A percentile compares a stretch with the other conserved stretches of the same genome.
phyloP scores from a whole-genome alignment of 495 filamentous ascomycete species.

The Cudoniella acicularis region DNA sequence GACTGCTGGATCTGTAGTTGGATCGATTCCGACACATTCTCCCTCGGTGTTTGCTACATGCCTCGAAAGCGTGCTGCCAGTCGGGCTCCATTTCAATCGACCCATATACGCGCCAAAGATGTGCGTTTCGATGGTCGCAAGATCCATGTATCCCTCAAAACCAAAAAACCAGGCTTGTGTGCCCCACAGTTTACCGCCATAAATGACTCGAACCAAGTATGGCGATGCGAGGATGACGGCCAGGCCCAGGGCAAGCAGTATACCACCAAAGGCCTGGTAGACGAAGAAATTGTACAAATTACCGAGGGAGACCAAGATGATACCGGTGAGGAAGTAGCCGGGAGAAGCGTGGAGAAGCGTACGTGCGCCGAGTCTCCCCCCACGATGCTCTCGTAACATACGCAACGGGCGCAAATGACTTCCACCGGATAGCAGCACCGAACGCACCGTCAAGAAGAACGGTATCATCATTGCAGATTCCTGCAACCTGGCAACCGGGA shows the following conservation, averaged over 20 bases:
- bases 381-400: not conserved
- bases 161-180: slow-evolving; percentile 24
- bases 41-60: not conserved
- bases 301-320: not conserved
- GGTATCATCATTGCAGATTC: slow-evolving; percentile 36
- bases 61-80: not conserved
- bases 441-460: slow-evolving; percentile 32
- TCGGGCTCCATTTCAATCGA: not conserved
- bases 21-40: slow-evolving; percentile 6
- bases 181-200: slow-evolving; percentile 16
- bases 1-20: not conserved
- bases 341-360: not conserved
- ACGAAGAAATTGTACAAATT: not conserved
- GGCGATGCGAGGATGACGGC: slow-evolving; percentile 13
- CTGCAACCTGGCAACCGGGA: slow-evolving; percentile 35
- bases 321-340: not conserved
- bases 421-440: slow-evolving; percentile 27
- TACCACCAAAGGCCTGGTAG: not conserved
- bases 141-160: slow-evolving; percentile 24
- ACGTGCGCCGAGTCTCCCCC: not conserved
- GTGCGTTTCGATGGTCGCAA: slow-evolving; percentile 20
- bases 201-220: slow-evolving; percentile 5
- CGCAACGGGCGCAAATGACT: not conserved
- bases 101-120: slow-evolving; percentile 13
- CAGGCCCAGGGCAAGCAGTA: slow-evolving; percentile 4